phyloP scores from a whole-genome alignment of 768 basidiomycete genomes.

The Hysterangium stoloniferum region DNA sequence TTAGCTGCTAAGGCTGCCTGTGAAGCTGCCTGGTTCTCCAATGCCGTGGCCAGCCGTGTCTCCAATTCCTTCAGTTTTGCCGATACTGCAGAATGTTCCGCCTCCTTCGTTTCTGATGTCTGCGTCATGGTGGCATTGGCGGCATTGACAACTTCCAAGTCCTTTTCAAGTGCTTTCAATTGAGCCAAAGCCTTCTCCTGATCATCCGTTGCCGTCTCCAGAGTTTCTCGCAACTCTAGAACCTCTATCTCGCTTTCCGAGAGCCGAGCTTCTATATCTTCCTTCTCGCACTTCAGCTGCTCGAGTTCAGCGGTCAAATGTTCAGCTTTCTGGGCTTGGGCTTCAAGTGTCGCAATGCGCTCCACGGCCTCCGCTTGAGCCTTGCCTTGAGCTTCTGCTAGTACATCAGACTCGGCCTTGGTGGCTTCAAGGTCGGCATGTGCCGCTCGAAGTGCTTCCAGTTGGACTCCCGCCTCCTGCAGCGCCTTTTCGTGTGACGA shows the following conservation, averaged over 20 bases:
- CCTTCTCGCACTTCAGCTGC: slow-evolving; percentile 53
- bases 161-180: slow-evolving; percentile 45
- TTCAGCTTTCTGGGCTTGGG: slow-evolving; percentile 35
- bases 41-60: slow-evolving; percentile 37
- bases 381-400: slow-evolving; percentile 43
- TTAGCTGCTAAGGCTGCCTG: slow-evolving; percentile 37
- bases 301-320: slow-evolving; percentile 42
- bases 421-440: slow-evolving; percentile 53
- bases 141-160: slow-evolving; percentile 40
- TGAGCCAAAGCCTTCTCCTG: slow-evolving; percentile 37
- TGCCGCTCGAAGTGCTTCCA: slow-evolving; percentile 54
- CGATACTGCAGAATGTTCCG: slow-evolving; percentile 32
- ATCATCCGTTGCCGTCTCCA: slow-evolving; percentile 57
- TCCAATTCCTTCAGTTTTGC: slow-evolving; percentile 41
- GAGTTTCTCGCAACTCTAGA: slow-evolving; percentile 64
- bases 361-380: slow-evolving; percentile 40
- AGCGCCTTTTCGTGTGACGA: slow-evolving; percentile 36
- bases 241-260: slow-evolving; percentile 80
- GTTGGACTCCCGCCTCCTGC: slow-evolving; percentile 47
- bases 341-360: slow-evolving; percentile 40
- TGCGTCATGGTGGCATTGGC: slow-evolving; percentile 42
- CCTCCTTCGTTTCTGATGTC: slow-evolving; percentile 40
- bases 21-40: slow-evolving; percentile 41
- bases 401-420: slow-evolving; percentile 40
- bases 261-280: slow-evolving; percentile 60